Percentiles rank a stretch among this genome's conserved stretches.
Conservation (phyloP, 352 stramenopile genomes). For the Pythium volutum region DNA sequence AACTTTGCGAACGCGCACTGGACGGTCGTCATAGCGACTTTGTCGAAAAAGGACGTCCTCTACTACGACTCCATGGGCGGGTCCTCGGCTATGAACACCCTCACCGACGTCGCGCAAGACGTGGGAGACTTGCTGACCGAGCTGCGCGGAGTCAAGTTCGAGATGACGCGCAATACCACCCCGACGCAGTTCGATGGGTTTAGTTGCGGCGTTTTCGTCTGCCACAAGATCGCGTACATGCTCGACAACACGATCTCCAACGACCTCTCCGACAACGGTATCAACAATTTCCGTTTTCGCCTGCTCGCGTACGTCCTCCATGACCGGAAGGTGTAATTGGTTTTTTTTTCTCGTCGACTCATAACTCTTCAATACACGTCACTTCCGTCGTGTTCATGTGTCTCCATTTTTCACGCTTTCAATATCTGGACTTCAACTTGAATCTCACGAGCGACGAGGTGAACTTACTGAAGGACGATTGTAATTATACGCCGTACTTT, state of each 20-base stretch:
- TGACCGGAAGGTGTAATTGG: no score
- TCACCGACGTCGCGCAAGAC: background rate
- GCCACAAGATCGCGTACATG: background rate
- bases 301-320: constrained; percentile 9
- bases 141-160: background rate
- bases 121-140: background rate
- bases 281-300: constrained; percentile 5
- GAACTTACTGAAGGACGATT: no score
- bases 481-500: no score
- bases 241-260: constrained; percentile 5
- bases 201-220: background rate
- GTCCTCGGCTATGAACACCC: background rate
- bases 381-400: no score
- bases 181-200: background rate
- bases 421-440: no score
- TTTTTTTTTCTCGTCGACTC: background rate
- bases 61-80: background rate
- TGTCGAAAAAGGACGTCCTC: background rate
- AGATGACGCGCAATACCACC: background rate
- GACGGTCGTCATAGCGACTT: background rate
- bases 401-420: no score
- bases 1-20: background rate
- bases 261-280: constrained; percentile 2
- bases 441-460: no score
- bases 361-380: background rate